Evolutionary conservation across 768 basidiomycete genomes (phyloP).

Genomic region (Podaxis rugospora): DNA sequence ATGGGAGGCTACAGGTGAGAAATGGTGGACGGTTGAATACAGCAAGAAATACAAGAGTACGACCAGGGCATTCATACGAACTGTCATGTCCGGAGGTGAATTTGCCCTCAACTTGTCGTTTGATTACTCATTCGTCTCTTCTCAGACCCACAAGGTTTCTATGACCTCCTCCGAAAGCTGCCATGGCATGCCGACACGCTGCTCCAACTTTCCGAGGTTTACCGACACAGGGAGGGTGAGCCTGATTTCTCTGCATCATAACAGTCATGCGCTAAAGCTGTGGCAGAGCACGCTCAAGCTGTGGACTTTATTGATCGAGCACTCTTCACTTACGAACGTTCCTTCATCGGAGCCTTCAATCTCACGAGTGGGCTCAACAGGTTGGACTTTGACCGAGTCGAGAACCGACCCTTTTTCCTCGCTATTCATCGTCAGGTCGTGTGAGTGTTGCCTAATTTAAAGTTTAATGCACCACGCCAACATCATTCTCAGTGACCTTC

Average conservation of each 20-base stretch:
- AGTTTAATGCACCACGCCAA: not conserved
- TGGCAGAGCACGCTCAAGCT: slow-evolving; percentile 72
- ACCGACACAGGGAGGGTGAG: slow-evolving; percentile 82
- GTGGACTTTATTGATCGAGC: slow-evolving; percentile 91
- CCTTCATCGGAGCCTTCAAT: slow-evolving; percentile 83
- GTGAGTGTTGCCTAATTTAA: slow-evolving; percentile 36
- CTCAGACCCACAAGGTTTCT: slow-evolving; percentile 75
- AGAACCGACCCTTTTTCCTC: slow-evolving; percentile 91
- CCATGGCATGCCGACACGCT: slow-evolving; percentile 95
- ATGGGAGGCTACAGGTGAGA: slow-evolving; percentile 21
- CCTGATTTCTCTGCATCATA: not conserved
- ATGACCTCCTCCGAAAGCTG: slow-evolving; percentile 65
- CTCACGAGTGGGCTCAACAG: slow-evolving; percentile 78
- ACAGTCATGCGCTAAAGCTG: not conserved
- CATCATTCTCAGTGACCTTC: slow-evolving; percentile 56
- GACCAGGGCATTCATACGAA: slow-evolving; percentile 75
- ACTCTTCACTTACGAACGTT: slow-evolving; percentile 88
- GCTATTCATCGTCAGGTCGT: slow-evolving; percentile 80
- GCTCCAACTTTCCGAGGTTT: slow-evolving; percentile 81
- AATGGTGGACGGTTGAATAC: slow-evolving; percentile 54
- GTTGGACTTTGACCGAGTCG: slow-evolving; percentile 85
- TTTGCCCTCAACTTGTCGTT: slow-evolving; percentile 5
- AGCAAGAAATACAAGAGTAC: slow-evolving; percentile 79
- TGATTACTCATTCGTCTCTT: not conserved
- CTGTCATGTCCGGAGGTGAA: slow-evolving; percentile 79